A percentile compares a stretch with the other conserved stretches of the same genome.
Conservation (phyloP, 345 rosid species). For the Durio zibethinus region DNA sequence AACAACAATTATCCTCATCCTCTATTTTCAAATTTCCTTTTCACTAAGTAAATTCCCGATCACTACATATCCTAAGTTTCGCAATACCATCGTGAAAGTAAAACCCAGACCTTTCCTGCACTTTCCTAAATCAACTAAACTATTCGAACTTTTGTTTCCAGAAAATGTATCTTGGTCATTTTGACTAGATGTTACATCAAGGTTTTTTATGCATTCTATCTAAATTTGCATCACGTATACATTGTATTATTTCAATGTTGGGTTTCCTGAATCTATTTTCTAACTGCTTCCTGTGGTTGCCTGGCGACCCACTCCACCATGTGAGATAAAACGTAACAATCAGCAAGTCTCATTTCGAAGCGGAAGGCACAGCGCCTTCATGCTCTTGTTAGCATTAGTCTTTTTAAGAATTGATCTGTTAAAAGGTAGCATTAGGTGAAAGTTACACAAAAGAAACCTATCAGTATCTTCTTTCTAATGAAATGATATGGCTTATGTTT, state of each 20-base stretch:
- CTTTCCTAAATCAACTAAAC: neutral
- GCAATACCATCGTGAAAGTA: neutral
- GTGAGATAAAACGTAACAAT: neutral
- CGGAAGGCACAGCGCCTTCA: neutral
- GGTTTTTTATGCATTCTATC: neutral
- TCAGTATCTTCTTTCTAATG: neutral
- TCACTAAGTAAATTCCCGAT: neutral
- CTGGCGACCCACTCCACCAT: neutral
- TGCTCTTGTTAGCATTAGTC: neutral
- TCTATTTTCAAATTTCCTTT: neutral
- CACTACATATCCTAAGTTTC: neutral
- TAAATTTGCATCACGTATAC: neutral
- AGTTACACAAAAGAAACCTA: constrained; percentile 1
- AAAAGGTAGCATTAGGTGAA: neutral
- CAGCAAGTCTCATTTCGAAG: neutral
- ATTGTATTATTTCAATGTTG: neutral
- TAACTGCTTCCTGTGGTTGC: neutral
- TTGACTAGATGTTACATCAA: neutral
- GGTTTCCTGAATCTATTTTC: neutral
- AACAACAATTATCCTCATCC: neutral
- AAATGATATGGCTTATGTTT: neutral
- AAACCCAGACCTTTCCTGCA: neutral
- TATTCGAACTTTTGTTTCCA: neutral
- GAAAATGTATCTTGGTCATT: neutral
- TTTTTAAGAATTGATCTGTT: neutral